Conservation (phyloP, 2,329 filamentous ascomycete species). For the Chaetomium olivaceum region DNA sequence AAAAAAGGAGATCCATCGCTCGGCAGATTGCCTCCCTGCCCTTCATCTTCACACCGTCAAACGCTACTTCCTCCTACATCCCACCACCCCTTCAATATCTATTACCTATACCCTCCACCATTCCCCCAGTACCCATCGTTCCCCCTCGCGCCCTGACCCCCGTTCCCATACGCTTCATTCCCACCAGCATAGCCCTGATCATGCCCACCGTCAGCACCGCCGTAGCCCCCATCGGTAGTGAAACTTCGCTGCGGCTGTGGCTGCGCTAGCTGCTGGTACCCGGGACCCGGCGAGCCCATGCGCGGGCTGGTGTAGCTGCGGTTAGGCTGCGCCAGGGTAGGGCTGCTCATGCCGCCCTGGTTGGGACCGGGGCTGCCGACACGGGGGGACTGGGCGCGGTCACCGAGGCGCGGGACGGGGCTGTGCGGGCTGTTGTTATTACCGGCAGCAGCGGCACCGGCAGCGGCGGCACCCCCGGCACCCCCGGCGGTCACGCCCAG, state of each 20-base stretch:
- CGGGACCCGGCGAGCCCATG: constrained; percentile 35
- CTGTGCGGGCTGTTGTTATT: constrained; percentile 34
- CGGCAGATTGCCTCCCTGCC: neutral
- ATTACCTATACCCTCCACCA: neutral
- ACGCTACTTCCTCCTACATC: neutral
- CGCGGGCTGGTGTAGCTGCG: constrained; percentile 37
- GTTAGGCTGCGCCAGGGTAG: constrained; percentile 25
- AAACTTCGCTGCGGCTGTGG: constrained; percentile 34
- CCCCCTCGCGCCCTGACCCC: neutral
- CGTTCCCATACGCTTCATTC: neutral
- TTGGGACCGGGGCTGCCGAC: constrained; percentile 25
- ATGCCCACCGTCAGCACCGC: neutral
- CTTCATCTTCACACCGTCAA: neutral
- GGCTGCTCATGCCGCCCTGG: constrained; percentile 17
- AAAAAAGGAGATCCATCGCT: constrained; percentile 1
- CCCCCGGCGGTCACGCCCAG: constrained; percentile 29
- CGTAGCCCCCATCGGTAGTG: constrained; percentile 22
- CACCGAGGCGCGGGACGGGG: constrained; percentile 36
- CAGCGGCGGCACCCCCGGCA: constrained; percentile 29
- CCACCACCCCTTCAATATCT: neutral
- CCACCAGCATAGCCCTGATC: neutral
- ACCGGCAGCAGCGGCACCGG: constrained; percentile 24
- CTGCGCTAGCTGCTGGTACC: constrained; percentile 24
- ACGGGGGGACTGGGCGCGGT: constrained; percentile 31
- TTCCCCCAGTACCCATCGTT: constrained; percentile 19